Percentiles rank a stretch among this genome's conserved stretches.
Evolutionary conservation across 2,329 filamentous ascomycete species (phyloP).

Genomic region (Elsinoe perseae): DNA sequence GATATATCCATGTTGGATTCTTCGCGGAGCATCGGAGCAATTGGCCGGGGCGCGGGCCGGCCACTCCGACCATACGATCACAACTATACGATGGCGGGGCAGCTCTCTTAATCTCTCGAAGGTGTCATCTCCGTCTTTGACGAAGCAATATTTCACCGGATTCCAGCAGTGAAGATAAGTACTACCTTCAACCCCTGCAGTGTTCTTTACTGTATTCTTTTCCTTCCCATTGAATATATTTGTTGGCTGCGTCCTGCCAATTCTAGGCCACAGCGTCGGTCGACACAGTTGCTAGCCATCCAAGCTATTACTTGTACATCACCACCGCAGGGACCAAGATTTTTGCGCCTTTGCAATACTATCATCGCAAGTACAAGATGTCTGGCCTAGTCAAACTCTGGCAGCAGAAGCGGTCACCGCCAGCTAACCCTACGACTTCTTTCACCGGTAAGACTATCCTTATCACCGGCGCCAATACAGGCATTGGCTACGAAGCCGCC

Average conservation of each 20-base stretch:
- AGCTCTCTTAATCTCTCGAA: not conserved
- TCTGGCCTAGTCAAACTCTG: constrained; percentile 3
- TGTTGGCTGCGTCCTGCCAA: no score
- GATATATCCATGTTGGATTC: not conserved
- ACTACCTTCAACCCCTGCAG: no score
- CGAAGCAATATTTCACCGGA: no score
- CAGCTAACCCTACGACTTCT: constrained; percentile 12
- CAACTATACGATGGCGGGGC: no score
- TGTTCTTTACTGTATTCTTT: no score
- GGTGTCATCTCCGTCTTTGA: not conserved
- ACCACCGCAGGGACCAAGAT: no score
- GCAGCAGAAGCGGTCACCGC: not conserved
- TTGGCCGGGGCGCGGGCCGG: not conserved
- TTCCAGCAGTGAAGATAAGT: no score
- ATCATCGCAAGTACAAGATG: not conserved
- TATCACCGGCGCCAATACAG: constrained; percentile 32
- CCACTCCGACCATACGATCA: no score
- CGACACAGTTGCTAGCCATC: no score
- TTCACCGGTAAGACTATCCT: constrained; percentile 22
- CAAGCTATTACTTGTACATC: no score
- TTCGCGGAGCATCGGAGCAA: not conserved
- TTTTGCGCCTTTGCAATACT: not conserved
- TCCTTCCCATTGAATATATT: no score
- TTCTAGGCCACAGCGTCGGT: no score
- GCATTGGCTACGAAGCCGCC: constrained; percentile 33